Conservation (phyloP, 148 eudicot genomes). For the Vaccinium myrtillus region DNA sequence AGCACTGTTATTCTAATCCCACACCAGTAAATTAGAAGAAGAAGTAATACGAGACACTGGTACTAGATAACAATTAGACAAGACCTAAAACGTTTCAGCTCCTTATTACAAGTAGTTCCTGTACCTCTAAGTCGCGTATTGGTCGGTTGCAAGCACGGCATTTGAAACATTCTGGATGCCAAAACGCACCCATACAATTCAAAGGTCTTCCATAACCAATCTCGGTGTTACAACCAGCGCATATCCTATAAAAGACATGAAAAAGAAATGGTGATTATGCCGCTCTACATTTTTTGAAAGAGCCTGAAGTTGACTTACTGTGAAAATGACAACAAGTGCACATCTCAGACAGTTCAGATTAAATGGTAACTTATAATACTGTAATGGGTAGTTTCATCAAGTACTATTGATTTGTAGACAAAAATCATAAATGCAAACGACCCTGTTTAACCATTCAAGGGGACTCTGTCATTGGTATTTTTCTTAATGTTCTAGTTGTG, state of each 20-base stretch:
- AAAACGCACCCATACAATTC: constrained; percentile 88
- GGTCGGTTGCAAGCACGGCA: constrained; percentile 76
- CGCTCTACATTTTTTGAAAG: neutral
- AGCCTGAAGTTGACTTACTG: neutral
- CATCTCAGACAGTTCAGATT: too few relatives aligned
- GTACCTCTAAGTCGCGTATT: constrained; percentile 88
- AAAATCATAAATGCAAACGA: neutral
- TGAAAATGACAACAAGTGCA: too few relatives aligned
- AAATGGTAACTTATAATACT: neutral
- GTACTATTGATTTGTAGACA: neutral
- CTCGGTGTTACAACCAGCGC: constrained; percentile 80
- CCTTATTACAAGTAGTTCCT: constrained; percentile 8
- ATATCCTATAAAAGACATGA: constrained; percentile 35
- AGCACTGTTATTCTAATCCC: neutral
- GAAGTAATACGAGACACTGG: neutral
- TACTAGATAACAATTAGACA: neutral
- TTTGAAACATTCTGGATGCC: constrained; percentile 96
- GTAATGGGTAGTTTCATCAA: neutral
- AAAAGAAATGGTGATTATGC: constrained; percentile 2
- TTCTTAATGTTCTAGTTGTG: too few relatives aligned
- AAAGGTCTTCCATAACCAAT: constrained; percentile 83
- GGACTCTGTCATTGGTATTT: too few relatives aligned
- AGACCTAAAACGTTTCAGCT: neutral
- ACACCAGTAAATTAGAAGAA: neutral
- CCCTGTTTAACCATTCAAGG: too few relatives aligned